phyloP scores from a whole-genome alignment of 768 basidiomycete species.

The Rhizopogon roseolus region DNA sequence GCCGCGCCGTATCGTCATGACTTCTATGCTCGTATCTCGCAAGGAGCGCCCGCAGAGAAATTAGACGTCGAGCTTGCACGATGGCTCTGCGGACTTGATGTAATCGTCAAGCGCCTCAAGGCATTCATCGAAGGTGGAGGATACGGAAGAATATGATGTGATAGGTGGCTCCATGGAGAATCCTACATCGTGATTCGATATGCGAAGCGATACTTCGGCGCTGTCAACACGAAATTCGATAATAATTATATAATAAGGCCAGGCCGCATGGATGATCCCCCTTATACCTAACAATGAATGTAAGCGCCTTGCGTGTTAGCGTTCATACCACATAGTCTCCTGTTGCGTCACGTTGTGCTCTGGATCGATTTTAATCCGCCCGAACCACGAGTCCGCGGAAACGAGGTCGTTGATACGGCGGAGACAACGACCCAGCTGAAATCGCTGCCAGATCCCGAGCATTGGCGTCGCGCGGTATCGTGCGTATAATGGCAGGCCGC shows the following conservation, averaged over 20 bases:
- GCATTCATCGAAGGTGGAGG: slow-evolving; percentile 53
- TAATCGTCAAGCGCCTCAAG: slow-evolving; percentile 45
- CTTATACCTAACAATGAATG: not conserved
- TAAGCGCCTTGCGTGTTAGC: not conserved
- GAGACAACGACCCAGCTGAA: not conserved
- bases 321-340: not conserved
- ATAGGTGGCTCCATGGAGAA: slow-evolving; percentile 14
- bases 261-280: not conserved
- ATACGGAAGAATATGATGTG: slow-evolving; percentile 47
- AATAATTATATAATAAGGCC: not conserved
- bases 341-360: too few relatives aligned
- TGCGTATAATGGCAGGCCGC: not conserved
- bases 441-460: not conserved
- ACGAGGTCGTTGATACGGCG: not conserved
- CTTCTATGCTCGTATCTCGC: slow-evolving; percentile 57
- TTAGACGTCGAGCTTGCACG: slow-evolving; percentile 51
- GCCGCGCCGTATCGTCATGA: slow-evolving; percentile 59
- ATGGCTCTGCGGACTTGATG: slow-evolving; percentile 63
- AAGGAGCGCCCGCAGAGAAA: slow-evolving; percentile 59
- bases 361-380: not conserved
- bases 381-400: not conserved
- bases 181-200: slow-evolving; percentile 1
- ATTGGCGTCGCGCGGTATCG: not conserved
- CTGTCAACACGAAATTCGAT: not conserved
- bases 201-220: not conserved